A percentile compares a stretch with the other conserved stretches of the same genome.
phyloP scores from a whole-genome alignment of 2,329 filamentous ascomycete species.

The Myriosclerotinia curreyana region DNA sequence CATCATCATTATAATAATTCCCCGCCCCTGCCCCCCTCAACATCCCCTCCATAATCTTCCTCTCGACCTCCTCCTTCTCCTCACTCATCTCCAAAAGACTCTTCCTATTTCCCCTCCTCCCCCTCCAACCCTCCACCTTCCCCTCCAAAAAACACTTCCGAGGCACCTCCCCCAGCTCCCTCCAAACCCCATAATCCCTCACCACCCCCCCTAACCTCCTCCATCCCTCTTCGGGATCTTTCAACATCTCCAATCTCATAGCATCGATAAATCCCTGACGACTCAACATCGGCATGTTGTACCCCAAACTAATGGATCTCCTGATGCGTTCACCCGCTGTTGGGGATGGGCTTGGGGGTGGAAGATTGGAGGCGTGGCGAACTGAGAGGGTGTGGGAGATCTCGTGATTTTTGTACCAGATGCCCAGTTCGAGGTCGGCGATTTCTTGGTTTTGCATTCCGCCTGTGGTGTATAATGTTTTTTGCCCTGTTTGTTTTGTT shows the following conservation, averaged over 20 bases:
- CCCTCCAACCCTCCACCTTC: neutral
- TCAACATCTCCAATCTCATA: constrained; percentile 27
- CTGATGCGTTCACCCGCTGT: constrained; percentile 24
- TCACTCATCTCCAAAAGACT: constrained; percentile 23
- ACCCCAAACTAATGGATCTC: constrained; percentile 27
- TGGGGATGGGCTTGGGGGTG: constrained; percentile 19
- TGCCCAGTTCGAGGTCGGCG: constrained; percentile 32
- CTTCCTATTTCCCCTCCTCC: constrained; percentile 8
- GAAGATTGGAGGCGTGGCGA: neutral
- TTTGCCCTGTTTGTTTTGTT: constrained; percentile 27
- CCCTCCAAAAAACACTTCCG: constrained; percentile 28
- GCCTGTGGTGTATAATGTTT: constrained; percentile 23
- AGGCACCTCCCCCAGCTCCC: constrained; percentile 28
- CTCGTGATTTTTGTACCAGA: constrained; percentile 28
- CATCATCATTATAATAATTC: neutral
- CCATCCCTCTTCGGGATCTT: constrained; percentile 26
- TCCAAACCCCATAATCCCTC: constrained; percentile 30
- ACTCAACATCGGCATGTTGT: constrained; percentile 48
- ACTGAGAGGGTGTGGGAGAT: constrained; percentile 29
- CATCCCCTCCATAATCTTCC: constrained; percentile 14
- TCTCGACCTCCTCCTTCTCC: constrained; percentile 17
- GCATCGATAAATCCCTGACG: constrained; percentile 60
- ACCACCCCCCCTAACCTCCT: constrained; percentile 25
- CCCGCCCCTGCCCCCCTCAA: constrained; percentile 6
- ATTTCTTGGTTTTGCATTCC: constrained; percentile 28